Percentiles rank a stretch among this genome's conserved stretches.
Conservation (phyloP, 345 rosid species). For the Excoecaria agallocha region DNA sequence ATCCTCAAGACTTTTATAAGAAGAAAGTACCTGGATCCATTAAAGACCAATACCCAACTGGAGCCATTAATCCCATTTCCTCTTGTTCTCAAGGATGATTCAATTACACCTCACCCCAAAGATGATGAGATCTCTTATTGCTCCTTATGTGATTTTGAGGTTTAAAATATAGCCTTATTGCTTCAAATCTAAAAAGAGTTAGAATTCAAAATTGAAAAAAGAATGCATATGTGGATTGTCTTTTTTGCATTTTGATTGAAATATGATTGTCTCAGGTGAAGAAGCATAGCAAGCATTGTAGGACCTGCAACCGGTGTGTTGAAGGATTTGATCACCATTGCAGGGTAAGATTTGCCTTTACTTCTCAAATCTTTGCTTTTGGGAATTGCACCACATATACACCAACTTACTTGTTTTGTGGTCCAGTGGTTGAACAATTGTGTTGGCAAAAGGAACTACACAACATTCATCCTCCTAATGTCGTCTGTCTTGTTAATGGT, state of each 20-base stretch:
- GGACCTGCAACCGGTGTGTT: slow-evolving; percentile 89
- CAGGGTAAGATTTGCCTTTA: slow-evolving; percentile 55
- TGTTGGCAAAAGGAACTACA: slow-evolving; percentile 88
- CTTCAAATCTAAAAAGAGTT: not conserved
- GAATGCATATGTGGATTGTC: not conserved
- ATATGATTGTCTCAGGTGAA: slow-evolving; percentile 52
- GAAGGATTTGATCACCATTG: slow-evolving; percentile 99
- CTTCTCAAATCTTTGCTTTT: not conserved
- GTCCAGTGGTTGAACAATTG: slow-evolving; percentile 96
- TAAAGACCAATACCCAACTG: slow-evolving; percentile 51
- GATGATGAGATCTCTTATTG: slow-evolving; percentile 83
- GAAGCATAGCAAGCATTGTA: slow-evolving; percentile 91
- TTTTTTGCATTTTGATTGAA: not conserved
- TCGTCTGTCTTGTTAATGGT: slow-evolving; percentile 80
- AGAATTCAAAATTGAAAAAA: not conserved
- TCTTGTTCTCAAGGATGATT: slow-evolving; percentile 70
- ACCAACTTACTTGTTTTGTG: slow-evolving; percentile 11
- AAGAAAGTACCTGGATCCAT: slow-evolving; percentile 78
- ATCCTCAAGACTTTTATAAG: slow-evolving; percentile 73
- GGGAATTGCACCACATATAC: not conserved
- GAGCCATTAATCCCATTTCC: slow-evolving; percentile 94
- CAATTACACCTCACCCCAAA: slow-evolving; percentile 62
- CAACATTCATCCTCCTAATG: slow-evolving; percentile 83
- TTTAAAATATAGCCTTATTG: slow-evolving; percentile 17
- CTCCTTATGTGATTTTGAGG: not conserved